Evolutionary conservation across 2,329 filamentous ascomycete species (phyloP), one percentile per base, ranked within the genome.

Genomic region (Trichoderma brevicompactum): DNA sequence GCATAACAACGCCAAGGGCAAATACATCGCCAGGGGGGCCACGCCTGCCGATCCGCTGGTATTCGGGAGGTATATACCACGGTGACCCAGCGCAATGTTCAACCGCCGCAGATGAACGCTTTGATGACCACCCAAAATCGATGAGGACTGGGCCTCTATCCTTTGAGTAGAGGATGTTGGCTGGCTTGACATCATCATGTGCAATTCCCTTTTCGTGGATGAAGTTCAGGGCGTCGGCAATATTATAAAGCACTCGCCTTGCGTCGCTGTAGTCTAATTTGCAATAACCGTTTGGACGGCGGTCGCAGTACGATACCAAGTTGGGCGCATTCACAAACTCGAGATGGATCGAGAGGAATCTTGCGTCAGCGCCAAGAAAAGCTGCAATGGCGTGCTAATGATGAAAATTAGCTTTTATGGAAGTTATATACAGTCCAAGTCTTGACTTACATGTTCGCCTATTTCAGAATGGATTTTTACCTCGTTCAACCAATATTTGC

Each of bases 181-280:
- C 36, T 5, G 68, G 65, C 38, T 67, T 69, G 17, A 69, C 67
- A 43, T 68, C 67, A 44, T 69, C 66, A 61, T 69, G 67, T n/a
- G 60, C 23, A 12, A 69, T 63, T 2, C 41, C 28, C n/a, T 56
- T 9, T 5, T 28, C 15, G 12, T 63, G 50, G 12, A 69, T 65
- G 48, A 64, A 64, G 23, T 40, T 41, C 17, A 68, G 55, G 13
- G 63, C 52, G 44, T 38, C 65, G 69, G 74, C 72, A 72, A 72
- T 61, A 61, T 54, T 53, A 9, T 19, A 13, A 19, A 54, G 17
- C 36, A 54, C 34, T 15, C 5, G 9, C 13, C 40, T 15, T 23
- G 52, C 52, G 12, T 54, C 52, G 5, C 12, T 17, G n/a, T 1
- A 8, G 32, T 34, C 15, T 13, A 54, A 7, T 8, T 34, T 40